Conservation (phyloP, 352 stramenopile species). For the Phytophthora fragariae region DNA sequence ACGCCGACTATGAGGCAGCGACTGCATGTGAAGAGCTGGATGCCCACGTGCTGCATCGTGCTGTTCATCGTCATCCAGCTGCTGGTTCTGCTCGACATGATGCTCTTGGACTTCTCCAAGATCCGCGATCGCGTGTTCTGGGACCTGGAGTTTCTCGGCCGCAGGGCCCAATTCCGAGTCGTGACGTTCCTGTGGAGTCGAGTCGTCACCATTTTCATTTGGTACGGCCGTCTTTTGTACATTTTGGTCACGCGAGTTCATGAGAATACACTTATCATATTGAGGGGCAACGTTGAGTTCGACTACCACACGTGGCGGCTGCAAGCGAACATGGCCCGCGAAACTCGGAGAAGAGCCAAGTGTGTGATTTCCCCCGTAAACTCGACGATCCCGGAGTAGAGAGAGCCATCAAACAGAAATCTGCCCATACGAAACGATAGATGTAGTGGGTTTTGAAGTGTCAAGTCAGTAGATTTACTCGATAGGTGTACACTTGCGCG, state of each 20-base stretch:
- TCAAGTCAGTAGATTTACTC: background rate
- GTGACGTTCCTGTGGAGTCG: slow-evolving; percentile 40
- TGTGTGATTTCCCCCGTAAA: background rate
- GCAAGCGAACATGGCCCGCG: slow-evolving; percentile 21
- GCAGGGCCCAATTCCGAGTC: slow-evolving; percentile 30
- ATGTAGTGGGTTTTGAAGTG: no score
- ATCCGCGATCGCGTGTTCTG: slow-evolving; percentile 36
- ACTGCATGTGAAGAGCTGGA: slow-evolving; percentile 32
- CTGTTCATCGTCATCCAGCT: slow-evolving; percentile 36
- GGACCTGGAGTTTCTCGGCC: slow-evolving; percentile 29
- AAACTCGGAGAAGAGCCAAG: slow-evolving; percentile 3
- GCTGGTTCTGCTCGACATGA: slow-evolving; percentile 24
- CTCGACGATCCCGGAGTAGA: slow-evolving; percentile 12
- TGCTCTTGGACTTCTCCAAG: slow-evolving; percentile 25
- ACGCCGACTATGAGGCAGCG: slow-evolving; percentile 26
- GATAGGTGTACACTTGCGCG: no score
- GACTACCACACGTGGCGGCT: slow-evolving; percentile 34
- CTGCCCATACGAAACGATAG: no score
- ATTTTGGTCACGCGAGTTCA: slow-evolving; percentile 33
- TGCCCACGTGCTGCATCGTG: slow-evolving; percentile 32
- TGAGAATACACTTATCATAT: slow-evolving; percentile 34
- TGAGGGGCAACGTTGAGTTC: slow-evolving; percentile 39
- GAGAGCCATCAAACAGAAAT: no score
- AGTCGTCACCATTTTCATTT: slow-evolving; percentile 37
- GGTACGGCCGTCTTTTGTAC: slow-evolving; percentile 34